Percentiles rank a stretch among this genome's conserved stretches.
Conservation (phyloP, 805 yeast genomes). For the Kuraishia floccosa region DNA sequence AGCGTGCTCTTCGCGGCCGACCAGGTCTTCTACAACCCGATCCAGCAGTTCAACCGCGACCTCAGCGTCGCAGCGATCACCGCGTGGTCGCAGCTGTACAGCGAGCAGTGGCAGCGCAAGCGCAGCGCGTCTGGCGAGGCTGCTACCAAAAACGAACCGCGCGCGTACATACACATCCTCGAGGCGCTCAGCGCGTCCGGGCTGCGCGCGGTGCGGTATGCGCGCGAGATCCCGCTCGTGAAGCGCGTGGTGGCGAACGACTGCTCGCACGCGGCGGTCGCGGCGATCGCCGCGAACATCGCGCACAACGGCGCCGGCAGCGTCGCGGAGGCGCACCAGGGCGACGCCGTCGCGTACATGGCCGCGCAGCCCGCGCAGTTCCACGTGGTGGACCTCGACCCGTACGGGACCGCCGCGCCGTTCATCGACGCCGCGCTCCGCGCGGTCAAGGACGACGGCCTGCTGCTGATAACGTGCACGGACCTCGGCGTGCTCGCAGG, state of each 20-base stretch:
- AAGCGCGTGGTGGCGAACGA: constrained; percentile 81
- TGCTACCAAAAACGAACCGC: constrained; percentile 4
- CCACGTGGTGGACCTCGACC: constrained; percentile 90
- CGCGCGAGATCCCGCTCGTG: constrained; percentile 76
- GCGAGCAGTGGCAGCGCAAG: constrained; percentile 1
- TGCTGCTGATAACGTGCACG: constrained; percentile 87
- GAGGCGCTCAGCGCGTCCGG: constrained; percentile 97
- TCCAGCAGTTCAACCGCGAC: constrained; percentile 95
- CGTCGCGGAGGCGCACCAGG: constrained; percentile 57
- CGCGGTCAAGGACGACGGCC: constrained; percentile 72
- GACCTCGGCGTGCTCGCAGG: constrained; percentile 96
- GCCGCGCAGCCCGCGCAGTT: constrained; percentile 37
- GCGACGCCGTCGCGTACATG: constrained; percentile 90
- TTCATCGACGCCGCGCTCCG: constrained; percentile 89
- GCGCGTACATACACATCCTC: constrained; percentile 52
- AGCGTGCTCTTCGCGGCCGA: constrained; percentile 74
- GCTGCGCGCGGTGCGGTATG: constrained; percentile 85
- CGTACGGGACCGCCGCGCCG: constrained; percentile 96
- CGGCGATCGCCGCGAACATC: constrained; percentile 63
- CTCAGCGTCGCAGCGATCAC: constrained; percentile 73
- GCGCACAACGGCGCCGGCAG: constrained; percentile 48
- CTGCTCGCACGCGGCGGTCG: constrained; percentile 75
- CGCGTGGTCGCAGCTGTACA: constrained; percentile 69
- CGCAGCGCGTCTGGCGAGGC: constrained; percentile 11
- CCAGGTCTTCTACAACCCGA: constrained; percentile 77